A percentile compares a stretch with the other conserved stretches of the same genome.
phyloP scores from a whole-genome alignment of 225 moss, liverwort and hornwort genomes.

The Neckera pumila region DNA sequence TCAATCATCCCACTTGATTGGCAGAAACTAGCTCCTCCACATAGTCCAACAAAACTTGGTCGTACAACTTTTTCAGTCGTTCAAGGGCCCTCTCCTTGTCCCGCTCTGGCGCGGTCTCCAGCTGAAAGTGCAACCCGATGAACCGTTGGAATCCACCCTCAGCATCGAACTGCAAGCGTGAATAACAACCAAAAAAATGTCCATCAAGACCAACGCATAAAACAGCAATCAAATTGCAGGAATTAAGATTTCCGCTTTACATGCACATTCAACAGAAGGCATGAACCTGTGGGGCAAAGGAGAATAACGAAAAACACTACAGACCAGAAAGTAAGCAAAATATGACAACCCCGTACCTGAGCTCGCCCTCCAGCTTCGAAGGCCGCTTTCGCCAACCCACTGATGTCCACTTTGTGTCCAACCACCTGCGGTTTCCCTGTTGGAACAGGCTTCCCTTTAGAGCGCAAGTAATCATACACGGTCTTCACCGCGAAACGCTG shows the following conservation, averaged over 20 bases:
- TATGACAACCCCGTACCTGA: constrained; percentile 37
- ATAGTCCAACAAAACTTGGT: constrained; percentile 89
- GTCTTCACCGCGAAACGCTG: constrained; percentile 81
- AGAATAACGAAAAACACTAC: neutral
- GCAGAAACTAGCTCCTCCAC: constrained; percentile 84
- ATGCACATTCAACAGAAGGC: too few species aligned
- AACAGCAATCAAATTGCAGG: neutral
- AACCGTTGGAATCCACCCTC: constrained; percentile 87
- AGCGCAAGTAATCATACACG: constrained; percentile 86
- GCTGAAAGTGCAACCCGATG: constrained; percentile 73
- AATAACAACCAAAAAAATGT: neutral
- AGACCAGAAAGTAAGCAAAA: neutral
- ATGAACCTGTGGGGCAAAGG: neutral
- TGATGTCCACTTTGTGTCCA: constrained; percentile 98
- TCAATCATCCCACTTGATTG: constrained; percentile 21
- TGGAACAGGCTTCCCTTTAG: constrained; percentile 81
- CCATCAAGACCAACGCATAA: neutral
- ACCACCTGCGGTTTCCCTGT: constrained; percentile 98
- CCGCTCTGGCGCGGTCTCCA: constrained; percentile 81
- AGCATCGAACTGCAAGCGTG: constrained; percentile 62
- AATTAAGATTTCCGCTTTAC: too few species aligned
- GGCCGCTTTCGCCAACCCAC: constrained; percentile 85
- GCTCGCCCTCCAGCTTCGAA: constrained; percentile 89
- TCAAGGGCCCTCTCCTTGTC: constrained; percentile 96
- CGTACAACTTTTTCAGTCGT: constrained; percentile 85